Conservation (phyloP, 495 filamentous ascomycete species). For the Neurospora sp. region DNA sequence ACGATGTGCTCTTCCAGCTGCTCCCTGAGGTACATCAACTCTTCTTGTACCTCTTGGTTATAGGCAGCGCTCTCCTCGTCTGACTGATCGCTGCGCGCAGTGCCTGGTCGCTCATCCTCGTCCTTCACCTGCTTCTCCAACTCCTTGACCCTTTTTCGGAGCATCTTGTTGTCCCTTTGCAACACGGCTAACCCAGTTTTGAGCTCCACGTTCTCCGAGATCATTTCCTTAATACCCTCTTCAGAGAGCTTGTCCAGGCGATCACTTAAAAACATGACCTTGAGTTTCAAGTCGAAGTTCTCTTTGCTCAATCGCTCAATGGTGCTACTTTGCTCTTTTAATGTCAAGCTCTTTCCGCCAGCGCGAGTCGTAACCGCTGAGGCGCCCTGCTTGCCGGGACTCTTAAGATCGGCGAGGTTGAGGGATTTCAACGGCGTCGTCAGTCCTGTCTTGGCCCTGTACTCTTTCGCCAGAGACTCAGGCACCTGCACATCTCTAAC, state of each 20-base stretch:
- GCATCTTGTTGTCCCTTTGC: slow-evolving; percentile 75
- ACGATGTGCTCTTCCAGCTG: slow-evolving; percentile 70
- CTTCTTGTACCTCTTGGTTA: slow-evolving; percentile 71
- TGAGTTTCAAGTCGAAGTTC: slow-evolving; percentile 95
- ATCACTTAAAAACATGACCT: slow-evolving; percentile 93
- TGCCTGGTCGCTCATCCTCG: slow-evolving; percentile 51
- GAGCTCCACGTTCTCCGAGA: slow-evolving; percentile 90
- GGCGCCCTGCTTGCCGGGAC: slow-evolving; percentile 14
- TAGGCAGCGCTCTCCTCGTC: slow-evolving; percentile 39
- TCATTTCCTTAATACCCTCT: slow-evolving; percentile 94
- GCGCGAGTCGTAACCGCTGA: slow-evolving; percentile 45
- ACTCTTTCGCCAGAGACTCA: slow-evolving; percentile 77
- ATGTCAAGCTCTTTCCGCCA: slow-evolving; percentile 72
- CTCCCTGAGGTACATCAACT: slow-evolving; percentile 73
- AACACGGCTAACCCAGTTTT: slow-evolving; percentile 79
- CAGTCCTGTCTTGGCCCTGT: slow-evolving; percentile 49
- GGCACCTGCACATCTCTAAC: slow-evolving; percentile 84
- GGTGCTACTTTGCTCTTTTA: slow-evolving; percentile 94
- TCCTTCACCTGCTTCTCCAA: slow-evolving; percentile 78
- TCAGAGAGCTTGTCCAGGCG: slow-evolving; percentile 87
- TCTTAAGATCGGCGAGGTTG: slow-evolving; percentile 45
- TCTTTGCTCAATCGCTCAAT: slow-evolving; percentile 92
- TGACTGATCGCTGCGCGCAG: slow-evolving; percentile 36
- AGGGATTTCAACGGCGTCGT: slow-evolving; percentile 43
- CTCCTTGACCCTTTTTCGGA: slow-evolving; percentile 70